Conservation (phyloP, 441 rosid genomes). For the Syzygium syzygioides region DNA sequence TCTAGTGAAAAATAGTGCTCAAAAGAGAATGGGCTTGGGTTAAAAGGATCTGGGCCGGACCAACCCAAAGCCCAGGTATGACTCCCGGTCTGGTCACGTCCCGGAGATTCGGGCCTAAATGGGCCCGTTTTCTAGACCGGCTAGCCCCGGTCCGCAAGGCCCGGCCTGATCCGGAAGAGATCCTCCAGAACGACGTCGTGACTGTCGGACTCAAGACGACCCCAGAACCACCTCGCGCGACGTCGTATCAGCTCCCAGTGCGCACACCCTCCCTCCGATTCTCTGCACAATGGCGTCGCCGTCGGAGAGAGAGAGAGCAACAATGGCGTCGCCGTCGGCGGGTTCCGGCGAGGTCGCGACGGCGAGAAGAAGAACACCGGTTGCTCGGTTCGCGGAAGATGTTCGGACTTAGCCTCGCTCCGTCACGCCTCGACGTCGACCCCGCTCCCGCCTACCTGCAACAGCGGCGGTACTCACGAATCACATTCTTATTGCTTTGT, state of each 20-base stretch:
- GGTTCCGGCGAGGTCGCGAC: constrained; percentile 6
- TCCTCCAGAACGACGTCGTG: not conserved
- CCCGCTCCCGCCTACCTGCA: constrained; percentile 73
- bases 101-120: not conserved
- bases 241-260: not conserved
- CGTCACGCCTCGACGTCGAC: constrained; percentile 61
- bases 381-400: constrained; percentile 81
- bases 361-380: constrained; percentile 89
- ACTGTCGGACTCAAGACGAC: not conserved
- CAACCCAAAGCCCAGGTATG: not conserved
- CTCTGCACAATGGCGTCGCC: no score
- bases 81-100: not conserved
- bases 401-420: constrained; percentile 63
- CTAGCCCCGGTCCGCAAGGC: not conserved
- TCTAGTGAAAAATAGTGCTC: not conserved
- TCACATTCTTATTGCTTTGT: not conserved
- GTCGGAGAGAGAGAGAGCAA: no score
- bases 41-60: not conserved
- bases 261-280: no score
- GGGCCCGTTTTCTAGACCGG: not conserved
- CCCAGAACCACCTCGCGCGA: not conserved
- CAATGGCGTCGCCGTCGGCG: not conserved
- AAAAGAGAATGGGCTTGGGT: not conserved
- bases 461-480: constrained; percentile 65
- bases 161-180: not conserved